These are phyloP conservation scores for Dactylellina haptotyla DNA, from an alignment of 2,329 filamentous ascomycete genomes.

Conservation along the genomic window DNA sequence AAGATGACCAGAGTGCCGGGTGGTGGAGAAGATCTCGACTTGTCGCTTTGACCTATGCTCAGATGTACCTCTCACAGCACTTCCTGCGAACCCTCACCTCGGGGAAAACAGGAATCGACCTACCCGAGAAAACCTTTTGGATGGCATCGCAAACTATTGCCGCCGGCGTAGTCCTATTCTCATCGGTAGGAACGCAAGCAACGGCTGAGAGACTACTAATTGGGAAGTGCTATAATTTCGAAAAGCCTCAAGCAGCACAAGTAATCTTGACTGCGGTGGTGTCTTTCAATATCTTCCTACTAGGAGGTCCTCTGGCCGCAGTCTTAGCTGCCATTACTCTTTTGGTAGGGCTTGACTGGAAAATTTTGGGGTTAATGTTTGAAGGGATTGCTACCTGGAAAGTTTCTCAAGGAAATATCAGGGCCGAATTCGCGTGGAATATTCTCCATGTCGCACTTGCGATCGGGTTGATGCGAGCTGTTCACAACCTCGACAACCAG, in stretches of 20 bases:
- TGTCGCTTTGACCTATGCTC: constrained; percentile 41
- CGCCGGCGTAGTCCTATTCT: constrained; percentile 27
- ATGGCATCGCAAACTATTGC: constrained; percentile 49
- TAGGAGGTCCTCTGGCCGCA: constrained; percentile 15
- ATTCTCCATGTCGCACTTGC: constrained; percentile 25
- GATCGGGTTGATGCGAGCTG: constrained; percentile 11
- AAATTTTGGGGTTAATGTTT: constrained; percentile 13
- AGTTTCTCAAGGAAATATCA: constrained; percentile 3
- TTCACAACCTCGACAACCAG: constrained; percentile 23
- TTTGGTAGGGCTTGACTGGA: constrained; percentile 37
- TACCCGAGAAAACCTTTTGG: constrained; percentile 41
- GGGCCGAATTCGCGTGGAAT: constrained; percentile 29
- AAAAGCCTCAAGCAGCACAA: constrained; percentile 33
- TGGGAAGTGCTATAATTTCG: constrained; percentile 25
- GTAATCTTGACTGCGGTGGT: constrained; percentile 26
- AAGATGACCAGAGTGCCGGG: constrained; percentile 28
- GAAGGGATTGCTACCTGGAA: constrained; percentile 38
- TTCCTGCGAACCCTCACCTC: constrained; percentile 26
- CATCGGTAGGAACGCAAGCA: background rate
- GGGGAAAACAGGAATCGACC: constrained; percentile 15
- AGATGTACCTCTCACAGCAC: constrained; percentile 50
- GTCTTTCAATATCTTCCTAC: constrained; percentile 25
- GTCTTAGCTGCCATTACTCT: constrained; percentile 10
- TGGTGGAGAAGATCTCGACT: constrained; percentile 48
- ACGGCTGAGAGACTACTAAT: constrained; percentile 24